Evolutionary conservation across 1,139 yeast genomes (phyloP), one percentile per base, ranked within the genome.

Genomic region (Casaregolazyma lundiana): DNA sequence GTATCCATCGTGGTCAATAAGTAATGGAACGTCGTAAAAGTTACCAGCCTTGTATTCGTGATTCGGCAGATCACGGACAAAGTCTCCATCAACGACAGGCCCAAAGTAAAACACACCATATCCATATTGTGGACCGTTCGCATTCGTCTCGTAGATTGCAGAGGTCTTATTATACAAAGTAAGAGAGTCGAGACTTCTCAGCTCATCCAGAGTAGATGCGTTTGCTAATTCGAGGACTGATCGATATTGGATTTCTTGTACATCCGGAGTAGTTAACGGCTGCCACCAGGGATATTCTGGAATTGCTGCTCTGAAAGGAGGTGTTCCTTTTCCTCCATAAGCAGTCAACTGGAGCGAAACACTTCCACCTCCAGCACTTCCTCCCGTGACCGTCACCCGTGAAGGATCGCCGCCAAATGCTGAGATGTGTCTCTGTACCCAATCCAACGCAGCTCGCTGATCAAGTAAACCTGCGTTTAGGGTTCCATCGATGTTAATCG

Each of bases 341-440:
- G 47, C 46, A n/a, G 41, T 46, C n/a, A 46, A 11, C 16, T 46
- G 49, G 19, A 30, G 38, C 16, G 30, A 36, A 3, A 66, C 63
- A n/a, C 66, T 56, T 37, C 59, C 55, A 2, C 65, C 66, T 9
- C 72, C 72, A 1, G 72, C 71, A 44, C 64, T 55, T 48, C 66
- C 70, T 13, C 72, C 71, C 54, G 62, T 54, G 9, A 66, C 52
- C 1, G 66, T 62, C n/a, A 68, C 57, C 41, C 55, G 59, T 6
- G 52, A 51, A 3, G 67, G 62, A 48, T 69, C 64, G 18, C 72
- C 72, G 8, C 72, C 72, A 53, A 69, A 68, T 6, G 48, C 48
- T 1, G 37, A 50, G 45, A 68, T 65, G 49, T 66, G 58, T 42
- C 59, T 58, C 20, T 59, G 51, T 9, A 67, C 57, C 73, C 73